Conservation (phyloP, 2,329 filamentous ascomycete genomes). For the Dactylellina parvicollis region DNA sequence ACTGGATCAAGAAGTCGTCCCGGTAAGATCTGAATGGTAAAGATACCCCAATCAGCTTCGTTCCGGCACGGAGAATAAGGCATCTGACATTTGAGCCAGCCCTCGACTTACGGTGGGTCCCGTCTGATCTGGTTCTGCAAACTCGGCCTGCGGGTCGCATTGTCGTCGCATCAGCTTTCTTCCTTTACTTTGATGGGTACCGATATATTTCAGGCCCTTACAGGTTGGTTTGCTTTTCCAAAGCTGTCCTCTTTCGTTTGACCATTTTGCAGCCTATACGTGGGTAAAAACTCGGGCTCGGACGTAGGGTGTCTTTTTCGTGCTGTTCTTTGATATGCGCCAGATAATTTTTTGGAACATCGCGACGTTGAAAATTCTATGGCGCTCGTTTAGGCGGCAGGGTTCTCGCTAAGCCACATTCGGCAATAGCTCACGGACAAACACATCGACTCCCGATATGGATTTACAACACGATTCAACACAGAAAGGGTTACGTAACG, state of each 20-base stretch:
- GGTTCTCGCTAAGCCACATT: not conserved
- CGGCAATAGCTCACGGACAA: not conserved
- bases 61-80: not conserved
- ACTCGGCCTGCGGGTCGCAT: constrained; percentile 55
- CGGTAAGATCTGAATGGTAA: constrained; percentile 75
- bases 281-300: not conserved
- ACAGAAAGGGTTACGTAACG: too few relatives aligned
- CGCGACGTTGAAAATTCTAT: constrained; percentile 17
- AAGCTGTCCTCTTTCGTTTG: constrained; percentile 58
- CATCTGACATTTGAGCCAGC: constrained; percentile 34
- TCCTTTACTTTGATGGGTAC: not conserved
- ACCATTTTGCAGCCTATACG: constrained; percentile 44
- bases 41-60: constrained; percentile 9
- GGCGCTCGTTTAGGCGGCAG: constrained; percentile 14
- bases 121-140: constrained; percentile 58
- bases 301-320: not conserved
- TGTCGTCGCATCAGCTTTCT: constrained; percentile 13
- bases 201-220: constrained; percentile 28
- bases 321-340: not conserved
- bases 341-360: constrained; percentile 16
- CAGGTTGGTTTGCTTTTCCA: constrained; percentile 58
- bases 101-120: constrained; percentile 56
- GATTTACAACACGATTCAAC: constrained; percentile 21
- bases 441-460: not conserved
- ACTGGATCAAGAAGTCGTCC: constrained; percentile 87